Evolutionary conservation across 208 protist genomes (phyloP), one percentile per base, ranked within the genome.

Genomic region (Trypanosoma vivax): DNA sequence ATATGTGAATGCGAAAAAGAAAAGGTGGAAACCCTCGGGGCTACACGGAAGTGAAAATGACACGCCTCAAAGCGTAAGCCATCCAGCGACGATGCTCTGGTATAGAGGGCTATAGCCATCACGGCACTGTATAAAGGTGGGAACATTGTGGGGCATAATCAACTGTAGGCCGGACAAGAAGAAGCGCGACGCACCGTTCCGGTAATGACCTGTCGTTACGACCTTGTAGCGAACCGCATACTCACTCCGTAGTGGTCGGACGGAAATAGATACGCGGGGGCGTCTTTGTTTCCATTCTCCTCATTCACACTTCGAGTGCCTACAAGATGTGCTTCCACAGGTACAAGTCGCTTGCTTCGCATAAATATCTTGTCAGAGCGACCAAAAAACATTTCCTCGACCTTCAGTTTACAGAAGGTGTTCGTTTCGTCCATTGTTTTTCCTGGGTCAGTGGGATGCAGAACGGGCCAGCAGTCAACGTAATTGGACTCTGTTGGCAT

Each of bases 371-470:
- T 91, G 63, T 95, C 88, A 0, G 83, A 83, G 5, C 88, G 73
- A 6, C 88, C 88, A 77, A 90, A 95, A 65, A 91, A 95, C 49
- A 88, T 86, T 58, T 91, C 80, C 69, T 95, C 84, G 45, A 95
- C 87, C 49, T 92, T 95, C 13, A 95, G 70, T 61, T 83, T 84
- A 70, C 88, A 95, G 62, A 92, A 95, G 3, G 78, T 86, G 64
- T 91, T 90, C n/a, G 79, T 84, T 53, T 91, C 88, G 51, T 95
- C 84, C 80, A 95, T 95, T 2, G 88, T 95, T 47, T 87, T 90
- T 27, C 84, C 88, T 19, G 77, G 60, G 43, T 88, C 51, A 9
- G 47, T 38, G 1, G 79, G 82, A 52, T 79, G 70, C 9, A 94
- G 28, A 14, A 90, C 28, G 18, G 84, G 84, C 88, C 88, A 95